A percentile compares a stretch with the other conserved stretches of the same genome.
phyloP scores from a whole-genome alignment of 495 filamentous ascomycete species.

The Immersiella caudata region DNA sequence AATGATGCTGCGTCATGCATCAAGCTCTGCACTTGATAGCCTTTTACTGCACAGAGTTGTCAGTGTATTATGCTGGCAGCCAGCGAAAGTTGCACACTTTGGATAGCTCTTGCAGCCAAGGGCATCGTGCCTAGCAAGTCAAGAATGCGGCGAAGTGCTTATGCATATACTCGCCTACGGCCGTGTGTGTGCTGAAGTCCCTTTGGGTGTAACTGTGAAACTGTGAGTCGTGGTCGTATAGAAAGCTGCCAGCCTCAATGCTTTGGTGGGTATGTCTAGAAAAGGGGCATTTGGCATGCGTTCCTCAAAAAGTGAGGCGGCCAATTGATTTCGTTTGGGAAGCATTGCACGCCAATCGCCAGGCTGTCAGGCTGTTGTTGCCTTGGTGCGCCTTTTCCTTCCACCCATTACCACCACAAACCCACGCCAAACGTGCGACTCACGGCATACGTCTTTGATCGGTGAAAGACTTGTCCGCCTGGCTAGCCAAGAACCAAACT shows the following conservation, averaged over 20 bases:
- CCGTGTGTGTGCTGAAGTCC: neutral
- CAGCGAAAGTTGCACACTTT: neutral
- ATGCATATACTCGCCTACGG: conserved; percentile 9
- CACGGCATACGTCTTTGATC: neutral
- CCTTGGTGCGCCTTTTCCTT: conserved; percentile 2
- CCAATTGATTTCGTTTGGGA: conserved; percentile 19
- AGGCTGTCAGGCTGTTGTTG: neutral
- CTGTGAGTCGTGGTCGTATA: neutral
- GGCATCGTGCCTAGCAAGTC: neutral
- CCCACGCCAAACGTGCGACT: neutral
- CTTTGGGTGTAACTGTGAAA: neutral
- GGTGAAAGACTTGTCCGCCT: too few relatives aligned
- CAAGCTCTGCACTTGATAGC: neutral
- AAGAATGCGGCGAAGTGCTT: conserved; percentile 9
- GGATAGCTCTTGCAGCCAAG: neutral
- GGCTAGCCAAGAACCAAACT: too few relatives aligned
- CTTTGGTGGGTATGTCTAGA: conserved; percentile 8
- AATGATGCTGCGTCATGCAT: neutral
- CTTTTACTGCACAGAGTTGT: neutral
- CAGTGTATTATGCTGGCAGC: too few relatives aligned
- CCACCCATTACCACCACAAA: neutral
- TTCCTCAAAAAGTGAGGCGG: conserved; percentile 28
- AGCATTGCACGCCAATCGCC: conserved; percentile 10
- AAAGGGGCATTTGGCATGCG: neutral
- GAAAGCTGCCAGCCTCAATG: neutral